Evolutionary conservation across 2,329 filamentous ascomycete genomes (phyloP).

Genomic region (Cordyceps fumosorosea): DNA sequence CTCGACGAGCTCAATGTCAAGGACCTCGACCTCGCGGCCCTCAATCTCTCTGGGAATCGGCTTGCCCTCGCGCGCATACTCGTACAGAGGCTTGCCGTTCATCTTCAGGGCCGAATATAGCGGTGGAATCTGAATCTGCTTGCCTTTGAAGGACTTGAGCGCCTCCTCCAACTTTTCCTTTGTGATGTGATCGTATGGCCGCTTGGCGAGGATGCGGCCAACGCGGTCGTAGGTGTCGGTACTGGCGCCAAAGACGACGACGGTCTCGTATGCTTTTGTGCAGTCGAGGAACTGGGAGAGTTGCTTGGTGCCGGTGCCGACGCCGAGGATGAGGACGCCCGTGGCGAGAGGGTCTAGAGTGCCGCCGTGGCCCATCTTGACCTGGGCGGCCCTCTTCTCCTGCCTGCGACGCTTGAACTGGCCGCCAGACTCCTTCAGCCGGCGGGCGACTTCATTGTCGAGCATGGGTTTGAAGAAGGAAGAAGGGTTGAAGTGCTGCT

Average conservation of each 20-base stretch:
- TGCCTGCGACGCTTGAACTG: constrained; percentile 53
- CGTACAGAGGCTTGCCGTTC: constrained; percentile 89
- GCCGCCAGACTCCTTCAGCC: constrained; percentile 48
- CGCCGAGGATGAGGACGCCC: constrained; percentile 81
- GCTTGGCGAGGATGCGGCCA: constrained; percentile 73
- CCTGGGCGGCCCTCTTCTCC: constrained; percentile 55
- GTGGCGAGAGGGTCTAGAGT: constrained; percentile 93
- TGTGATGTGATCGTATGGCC: constrained; percentile 75
- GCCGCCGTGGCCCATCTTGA: constrained; percentile 95
- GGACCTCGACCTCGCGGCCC: constrained; percentile 70
- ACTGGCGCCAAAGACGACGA: constrained; percentile 82
- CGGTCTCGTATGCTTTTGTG: constrained; percentile 88
- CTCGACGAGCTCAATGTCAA: constrained; percentile 72
- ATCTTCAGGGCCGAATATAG: constrained; percentile 91
- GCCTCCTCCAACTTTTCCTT: constrained; percentile 70
- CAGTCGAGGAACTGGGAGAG: constrained; percentile 75
- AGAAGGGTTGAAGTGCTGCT: constrained; percentile 77
- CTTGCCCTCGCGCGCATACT: constrained; percentile 88
- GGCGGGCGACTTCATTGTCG: constrained; percentile 50
- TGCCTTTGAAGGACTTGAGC: constrained; percentile 68
- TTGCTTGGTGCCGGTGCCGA: constrained; percentile 81
- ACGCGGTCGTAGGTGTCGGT: constrained; percentile 88
- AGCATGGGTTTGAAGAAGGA: constrained; percentile 73
- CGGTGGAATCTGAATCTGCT: constrained; percentile 82
- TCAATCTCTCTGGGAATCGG: constrained; percentile 80